Conservation (phyloP, 73 alveolate genomes). For the Effrenium voratum region DNA sequence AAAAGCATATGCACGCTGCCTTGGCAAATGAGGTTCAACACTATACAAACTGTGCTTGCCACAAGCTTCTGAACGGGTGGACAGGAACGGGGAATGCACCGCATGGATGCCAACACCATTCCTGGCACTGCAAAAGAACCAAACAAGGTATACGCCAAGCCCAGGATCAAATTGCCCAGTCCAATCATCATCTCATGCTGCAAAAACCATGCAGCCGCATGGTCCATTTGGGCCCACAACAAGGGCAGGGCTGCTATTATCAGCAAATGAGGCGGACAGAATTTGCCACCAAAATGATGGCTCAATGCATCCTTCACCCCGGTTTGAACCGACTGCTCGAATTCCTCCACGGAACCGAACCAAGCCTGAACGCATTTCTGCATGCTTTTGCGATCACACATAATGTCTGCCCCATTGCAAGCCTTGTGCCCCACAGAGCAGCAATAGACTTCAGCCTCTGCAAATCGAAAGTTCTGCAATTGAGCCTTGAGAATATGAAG, state of each 20-base stretch:
- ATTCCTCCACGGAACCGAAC: slow-evolving; percentile 5
- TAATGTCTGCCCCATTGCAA: background rate
- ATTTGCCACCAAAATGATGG: background rate
- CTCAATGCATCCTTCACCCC: background rate
- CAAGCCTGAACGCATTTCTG: background rate
- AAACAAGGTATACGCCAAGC: too few species aligned
- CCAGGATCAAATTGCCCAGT: too few species aligned
- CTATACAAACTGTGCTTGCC: too few species aligned
- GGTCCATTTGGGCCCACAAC: background rate
- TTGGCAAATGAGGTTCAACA: too few species aligned
- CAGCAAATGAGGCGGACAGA: background rate
- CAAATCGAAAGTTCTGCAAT: background rate
- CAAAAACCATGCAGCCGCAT: background rate
- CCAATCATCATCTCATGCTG: too few species aligned
- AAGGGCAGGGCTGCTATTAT: background rate
- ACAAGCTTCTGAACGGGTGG: too few species aligned
- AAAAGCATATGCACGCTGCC: too few species aligned
- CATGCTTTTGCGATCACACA: slow-evolving; percentile 11
- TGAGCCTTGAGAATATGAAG: background rate
- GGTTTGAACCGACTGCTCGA: background rate
- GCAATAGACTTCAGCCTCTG: background rate
- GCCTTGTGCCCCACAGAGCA: background rate
- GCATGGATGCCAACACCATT: too few species aligned
- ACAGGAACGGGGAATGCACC: too few species aligned
- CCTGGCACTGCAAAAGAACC: too few species aligned